Evolutionary conservation across 345 rosid genomes (phyloP).

Genomic region (Erodium maritimum): DNA sequence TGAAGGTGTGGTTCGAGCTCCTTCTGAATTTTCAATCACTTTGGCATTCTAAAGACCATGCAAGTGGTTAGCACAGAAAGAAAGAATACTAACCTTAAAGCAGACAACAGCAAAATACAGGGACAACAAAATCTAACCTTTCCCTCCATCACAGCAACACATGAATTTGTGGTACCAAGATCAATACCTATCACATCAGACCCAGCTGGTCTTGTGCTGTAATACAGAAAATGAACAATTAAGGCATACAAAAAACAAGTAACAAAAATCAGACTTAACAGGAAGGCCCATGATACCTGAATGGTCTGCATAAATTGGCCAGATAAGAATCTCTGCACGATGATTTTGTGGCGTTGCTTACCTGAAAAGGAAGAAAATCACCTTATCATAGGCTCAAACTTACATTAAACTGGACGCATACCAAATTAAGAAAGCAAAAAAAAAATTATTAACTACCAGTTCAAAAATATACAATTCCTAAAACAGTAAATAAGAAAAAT

Average conservation of each 20-base stretch:
- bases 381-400: neutral
- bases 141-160: constrained; percentile 19
- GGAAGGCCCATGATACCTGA: constrained; percentile 3
- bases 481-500: too few relatives aligned
- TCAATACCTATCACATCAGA: constrained; percentile 18
- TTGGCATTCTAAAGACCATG: constrained; percentile 18
- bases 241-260: neutral
- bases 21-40: constrained; percentile 33
- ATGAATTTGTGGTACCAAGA: constrained; percentile 18
- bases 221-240: neutral
- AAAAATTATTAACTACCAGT: too few relatives aligned
- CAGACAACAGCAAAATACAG: too few relatives aligned
- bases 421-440: neutral
- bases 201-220: constrained; percentile 12
- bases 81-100: too few relatives aligned
- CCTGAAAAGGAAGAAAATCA: neutral
- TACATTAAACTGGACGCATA: neutral
- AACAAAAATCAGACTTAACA: neutral
- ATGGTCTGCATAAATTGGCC: constrained; percentile 3
- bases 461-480: too few relatives aligned
- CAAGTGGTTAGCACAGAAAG: neutral
- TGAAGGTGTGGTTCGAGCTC: constrained; percentile 30
- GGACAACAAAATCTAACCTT: constrained; percentile 13
- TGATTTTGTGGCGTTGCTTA: neutral
- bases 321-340: constrained; percentile 5